phyloP scores from a whole-genome alignment of 352 stramenopile species.

The Blastocystis sp. region DNA sequence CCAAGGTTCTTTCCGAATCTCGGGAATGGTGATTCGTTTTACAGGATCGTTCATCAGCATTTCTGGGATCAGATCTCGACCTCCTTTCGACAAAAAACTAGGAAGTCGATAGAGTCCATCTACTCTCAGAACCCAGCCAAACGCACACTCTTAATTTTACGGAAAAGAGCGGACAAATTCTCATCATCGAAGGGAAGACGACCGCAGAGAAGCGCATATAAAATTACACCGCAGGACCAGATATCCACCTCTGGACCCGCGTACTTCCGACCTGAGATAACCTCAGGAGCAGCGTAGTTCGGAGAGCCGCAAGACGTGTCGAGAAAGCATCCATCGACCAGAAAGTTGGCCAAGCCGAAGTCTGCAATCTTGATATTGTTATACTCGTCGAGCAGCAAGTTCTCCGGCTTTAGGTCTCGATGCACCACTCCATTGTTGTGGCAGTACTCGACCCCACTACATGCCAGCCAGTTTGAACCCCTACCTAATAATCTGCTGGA shows the following conservation, averaged over 20 bases:
- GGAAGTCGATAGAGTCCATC: conserved; percentile 88
- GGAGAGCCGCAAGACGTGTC: conserved; percentile 91
- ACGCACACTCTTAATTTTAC: conserved; percentile 87
- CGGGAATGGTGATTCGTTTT: conserved; percentile 95
- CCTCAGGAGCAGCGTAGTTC: conserved; percentile 96
- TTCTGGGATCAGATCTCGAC: conserved; percentile 88
- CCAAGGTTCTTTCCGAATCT: conserved; percentile 95
- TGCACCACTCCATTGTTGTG: conserved; percentile 98
- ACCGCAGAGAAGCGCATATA: conserved; percentile 95
- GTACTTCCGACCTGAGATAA: conserved; percentile 92
- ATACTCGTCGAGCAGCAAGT: conserved; percentile 90
- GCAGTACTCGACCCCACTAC: conserved; percentile 93
- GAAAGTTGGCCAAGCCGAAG: conserved; percentile 97
- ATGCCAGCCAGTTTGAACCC: neutral
- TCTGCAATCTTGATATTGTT: conserved; percentile 99
- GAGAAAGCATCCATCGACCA: conserved; percentile 95
- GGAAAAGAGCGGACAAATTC: conserved; percentile 95
- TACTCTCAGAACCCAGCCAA: neutral
- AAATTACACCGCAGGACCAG: conserved; percentile 96
- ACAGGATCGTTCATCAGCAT: conserved; percentile 98
- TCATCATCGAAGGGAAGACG: conserved; percentile 93
- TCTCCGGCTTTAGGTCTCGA: conserved; percentile 93
- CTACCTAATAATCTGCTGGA: conserved; percentile 82
- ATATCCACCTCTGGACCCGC: conserved; percentile 96
- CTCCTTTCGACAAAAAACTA: conserved; percentile 87